Conservation (phyloP, 2,329 filamentous ascomycete genomes). For the Phoma sp. region DNA sequence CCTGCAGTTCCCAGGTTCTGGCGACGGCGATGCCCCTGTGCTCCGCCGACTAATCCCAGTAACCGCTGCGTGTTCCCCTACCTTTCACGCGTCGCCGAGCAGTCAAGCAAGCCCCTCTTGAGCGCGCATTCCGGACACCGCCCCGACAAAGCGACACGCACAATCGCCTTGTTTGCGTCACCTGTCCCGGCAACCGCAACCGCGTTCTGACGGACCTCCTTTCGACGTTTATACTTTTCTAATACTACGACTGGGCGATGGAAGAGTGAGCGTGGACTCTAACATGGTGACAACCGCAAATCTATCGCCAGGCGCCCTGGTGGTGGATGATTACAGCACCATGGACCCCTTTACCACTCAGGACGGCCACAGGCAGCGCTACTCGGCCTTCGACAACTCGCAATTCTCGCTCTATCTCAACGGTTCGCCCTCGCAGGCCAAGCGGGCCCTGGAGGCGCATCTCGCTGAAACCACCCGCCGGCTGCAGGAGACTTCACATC, state of each 20-base stretch:
- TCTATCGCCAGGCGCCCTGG: conserved; percentile 48
- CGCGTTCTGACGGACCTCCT: conserved; percentile 1
- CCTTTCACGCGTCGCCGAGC: conserved; percentile 14
- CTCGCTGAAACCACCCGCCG: conserved; percentile 89
- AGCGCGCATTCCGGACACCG: conserved; percentile 1
- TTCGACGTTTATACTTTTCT: conserved; percentile 9
- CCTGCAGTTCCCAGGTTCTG: conserved; percentile 7
- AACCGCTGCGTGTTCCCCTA: conserved; percentile 12
- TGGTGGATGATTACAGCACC: conserved; percentile 45
- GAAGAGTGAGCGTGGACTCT: conserved; percentile 27
- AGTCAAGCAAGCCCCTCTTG: conserved; percentile 3
- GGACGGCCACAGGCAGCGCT: conserved; percentile 65
- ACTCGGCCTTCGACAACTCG: conserved; percentile 81
- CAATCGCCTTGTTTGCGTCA: not conserved
- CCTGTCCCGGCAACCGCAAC: not conserved
- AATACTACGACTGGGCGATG: conserved; percentile 32
- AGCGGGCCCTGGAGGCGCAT: conserved; percentile 87
- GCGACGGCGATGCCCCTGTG: conserved; percentile 12
- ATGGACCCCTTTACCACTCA: conserved; percentile 55
- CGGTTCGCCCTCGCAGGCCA: conserved; percentile 83
- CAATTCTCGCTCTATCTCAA: conserved; percentile 77
- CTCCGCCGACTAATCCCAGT: conserved; percentile 8
- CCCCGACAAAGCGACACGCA: conserved; percentile 1
- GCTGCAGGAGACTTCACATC: conserved; percentile 86
- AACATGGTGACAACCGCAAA: conserved; percentile 53